Base-by-base conservation (phyloP, 257 asterid species). In the Asclepias syriaca region DNA sequence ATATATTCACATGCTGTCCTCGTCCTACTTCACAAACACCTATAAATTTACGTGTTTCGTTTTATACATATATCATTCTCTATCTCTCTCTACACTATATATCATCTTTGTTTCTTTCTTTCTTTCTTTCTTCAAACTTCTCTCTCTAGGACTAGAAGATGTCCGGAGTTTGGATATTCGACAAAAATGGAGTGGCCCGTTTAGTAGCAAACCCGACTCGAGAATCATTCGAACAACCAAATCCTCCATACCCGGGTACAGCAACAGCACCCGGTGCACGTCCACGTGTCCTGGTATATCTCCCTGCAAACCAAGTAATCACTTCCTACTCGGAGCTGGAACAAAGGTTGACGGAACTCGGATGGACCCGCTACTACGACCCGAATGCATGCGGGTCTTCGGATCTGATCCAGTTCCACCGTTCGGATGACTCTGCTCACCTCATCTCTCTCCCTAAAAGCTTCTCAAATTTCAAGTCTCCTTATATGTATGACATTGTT, bases 81-180 rank as follows among this genome's bases (percentile, higher is more conserved):
- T 19, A 39, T 22, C 9, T n/a, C 66, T 15, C 8, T 50, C 34
- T 29, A 29, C 8, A 0, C 19, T 57, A 2, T 18, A 3, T 11
- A 13, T 6, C 15, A 49, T 49, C 3, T 3, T n/a, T n/a, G n/a
- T n/a, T n/a, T n/a, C n/a, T n/a, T n/a, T n/a, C n/a, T n/a, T 48
- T 50, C 19, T 50, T 16, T 50, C 16, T 15, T 4, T 14, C 16
- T 15, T 4, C 3, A 15, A 13, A 0, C 13, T 49, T 50, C 55
- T 14, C 66, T 27, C 16, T 54, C 16, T 50, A 32, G 34, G 4
- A 14, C 46, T 48, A 11, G 27, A 50, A 50, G 4, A 81, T 81
- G 85, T 81, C 83, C 37, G 85, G 85, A 0, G 85, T 81, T 18
- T 81, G 85, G 85, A 66, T 81, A 50, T 81, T 81, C 70, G 83